phyloP scores from a whole-genome alignment of 192 early-diverging fungal genomes.

The Lobosporangium transversale region DNA sequence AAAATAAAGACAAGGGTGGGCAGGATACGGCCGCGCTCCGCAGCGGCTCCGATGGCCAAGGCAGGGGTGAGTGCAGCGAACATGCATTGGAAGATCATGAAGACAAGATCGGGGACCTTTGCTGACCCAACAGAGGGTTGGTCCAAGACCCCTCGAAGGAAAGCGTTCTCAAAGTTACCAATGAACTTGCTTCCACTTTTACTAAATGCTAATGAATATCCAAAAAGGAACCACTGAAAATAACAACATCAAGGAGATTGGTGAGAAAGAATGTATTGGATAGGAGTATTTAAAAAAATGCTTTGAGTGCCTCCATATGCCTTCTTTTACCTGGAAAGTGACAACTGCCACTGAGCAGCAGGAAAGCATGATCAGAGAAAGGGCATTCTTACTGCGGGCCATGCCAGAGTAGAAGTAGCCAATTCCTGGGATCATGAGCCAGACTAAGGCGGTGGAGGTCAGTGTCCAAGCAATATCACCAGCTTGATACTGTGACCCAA shows the following conservation, averaged over 20 bases:
- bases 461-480: conserved; percentile 79
- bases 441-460: conserved; percentile 79
- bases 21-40: conserved; percentile 87
- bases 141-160: conserved; percentile 65
- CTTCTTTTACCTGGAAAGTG: conserved; percentile 68
- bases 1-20: conserved; percentile 92
- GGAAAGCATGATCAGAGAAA: conserved; percentile 90
- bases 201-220: conserved; percentile 89
- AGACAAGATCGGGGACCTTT: conserved; percentile 79
- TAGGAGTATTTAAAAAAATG: too few species aligned
- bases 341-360: conserved; percentile 85
- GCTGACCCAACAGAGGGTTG: conserved; percentile 65
- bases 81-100: conserved; percentile 90
- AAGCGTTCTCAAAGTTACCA: conserved; percentile 82
- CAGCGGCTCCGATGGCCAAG: conserved; percentile 88
- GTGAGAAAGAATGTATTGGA: not conserved
- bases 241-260: not conserved
- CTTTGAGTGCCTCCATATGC: too few species aligned
- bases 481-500: conserved; percentile 32
- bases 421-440: conserved; percentile 95
- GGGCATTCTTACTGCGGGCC: conserved; percentile 91
- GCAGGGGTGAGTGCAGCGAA: conserved; percentile 93
- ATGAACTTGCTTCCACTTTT: conserved; percentile 79
- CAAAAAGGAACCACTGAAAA: conserved; percentile 86
- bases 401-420: conserved; percentile 97